Evolutionary conservation across 208 protist species (phyloP).

Genomic region (Crithidia thermophila): DNA sequence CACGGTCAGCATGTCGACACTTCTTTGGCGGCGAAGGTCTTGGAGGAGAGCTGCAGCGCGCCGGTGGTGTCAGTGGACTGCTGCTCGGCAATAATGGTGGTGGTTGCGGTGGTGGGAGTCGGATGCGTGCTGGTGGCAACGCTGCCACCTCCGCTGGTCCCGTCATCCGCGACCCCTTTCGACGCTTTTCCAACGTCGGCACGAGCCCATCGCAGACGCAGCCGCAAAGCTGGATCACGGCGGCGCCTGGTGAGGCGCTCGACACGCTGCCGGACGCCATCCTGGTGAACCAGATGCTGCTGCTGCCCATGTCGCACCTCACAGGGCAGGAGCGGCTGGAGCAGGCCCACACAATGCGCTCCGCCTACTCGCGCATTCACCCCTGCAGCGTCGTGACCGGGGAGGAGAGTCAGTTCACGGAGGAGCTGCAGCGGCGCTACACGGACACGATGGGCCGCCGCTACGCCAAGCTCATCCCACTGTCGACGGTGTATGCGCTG

Average conservation of each 20-base stretch:
- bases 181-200: slow-evolving; percentile 4
- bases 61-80: too few relatives aligned
- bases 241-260: slow-evolving; percentile 8
- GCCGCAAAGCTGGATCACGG: slow-evolving; percentile 12
- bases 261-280: slow-evolving; percentile 33
- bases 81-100: too few relatives aligned
- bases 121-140: too few relatives aligned
- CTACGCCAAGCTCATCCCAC: slow-evolving; percentile 59
- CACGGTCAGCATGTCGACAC: background rate
- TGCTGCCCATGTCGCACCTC: slow-evolving; percentile 39
- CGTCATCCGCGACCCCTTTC: slow-evolving; percentile 12
- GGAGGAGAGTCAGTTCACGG: slow-evolving; percentile 41
- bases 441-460: slow-evolving; percentile 45
- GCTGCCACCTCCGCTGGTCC: too few relatives aligned
- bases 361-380: slow-evolving; percentile 49
- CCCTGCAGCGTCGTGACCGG: slow-evolving; percentile 69
- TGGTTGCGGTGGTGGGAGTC: too few relatives aligned
- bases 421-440: slow-evolving; percentile 55
- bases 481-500: slow-evolving; percentile 45
- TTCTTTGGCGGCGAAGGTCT: too few relatives aligned
- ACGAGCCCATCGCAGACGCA: slow-evolving; percentile 9
- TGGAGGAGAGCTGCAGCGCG: too few relatives aligned
- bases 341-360: slow-evolving; percentile 26
- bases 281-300: slow-evolving; percentile 38
- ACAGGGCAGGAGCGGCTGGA: slow-evolving; percentile 28